Evolutionary conservation across 768 basidiomycete genomes (phyloP).

Genomic region (Suillus alpinus): DNA sequence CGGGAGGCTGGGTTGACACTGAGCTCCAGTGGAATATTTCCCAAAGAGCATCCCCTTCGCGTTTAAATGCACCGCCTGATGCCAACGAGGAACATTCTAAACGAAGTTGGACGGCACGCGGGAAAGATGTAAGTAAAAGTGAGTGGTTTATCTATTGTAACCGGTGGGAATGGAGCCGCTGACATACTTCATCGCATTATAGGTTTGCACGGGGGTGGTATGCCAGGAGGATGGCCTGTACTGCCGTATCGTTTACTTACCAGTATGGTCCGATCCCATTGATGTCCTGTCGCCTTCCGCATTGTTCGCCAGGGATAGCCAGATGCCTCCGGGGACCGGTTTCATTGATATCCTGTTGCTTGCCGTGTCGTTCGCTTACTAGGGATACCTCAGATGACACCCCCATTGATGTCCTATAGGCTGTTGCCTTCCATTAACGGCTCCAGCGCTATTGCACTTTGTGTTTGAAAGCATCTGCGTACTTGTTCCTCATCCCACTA

Average conservation of each 20-base stretch:
- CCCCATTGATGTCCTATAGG: no score
- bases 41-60: constrained; percentile 62
- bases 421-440: no score
- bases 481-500: no score
- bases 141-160: constrained; percentile 23
- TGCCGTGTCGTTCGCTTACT: no score
- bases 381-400: no score
- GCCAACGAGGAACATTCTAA: constrained; percentile 85
- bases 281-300: neutral
- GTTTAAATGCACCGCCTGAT: constrained; percentile 65
- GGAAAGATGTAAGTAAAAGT: constrained; percentile 91
- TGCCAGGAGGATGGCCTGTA: constrained; percentile 94
- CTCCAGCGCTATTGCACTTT: no score
- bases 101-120: constrained; percentile 91
- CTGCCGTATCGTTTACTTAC: constrained; percentile 85
- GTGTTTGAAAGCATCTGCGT: no score
- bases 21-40: constrained; percentile 56
- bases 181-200: constrained; percentile 4
- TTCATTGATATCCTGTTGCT: no score
- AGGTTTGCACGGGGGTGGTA: constrained; percentile 83
- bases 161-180: neutral
- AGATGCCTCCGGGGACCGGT: no score
- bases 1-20: constrained; percentile 61
- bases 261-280: constrained; percentile 52
- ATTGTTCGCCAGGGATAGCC: no score